These are phyloP conservation scores for Fraxinus platypoda DNA, from an alignment of 305 asterid genomes.

Conservation along the genomic window DNA sequence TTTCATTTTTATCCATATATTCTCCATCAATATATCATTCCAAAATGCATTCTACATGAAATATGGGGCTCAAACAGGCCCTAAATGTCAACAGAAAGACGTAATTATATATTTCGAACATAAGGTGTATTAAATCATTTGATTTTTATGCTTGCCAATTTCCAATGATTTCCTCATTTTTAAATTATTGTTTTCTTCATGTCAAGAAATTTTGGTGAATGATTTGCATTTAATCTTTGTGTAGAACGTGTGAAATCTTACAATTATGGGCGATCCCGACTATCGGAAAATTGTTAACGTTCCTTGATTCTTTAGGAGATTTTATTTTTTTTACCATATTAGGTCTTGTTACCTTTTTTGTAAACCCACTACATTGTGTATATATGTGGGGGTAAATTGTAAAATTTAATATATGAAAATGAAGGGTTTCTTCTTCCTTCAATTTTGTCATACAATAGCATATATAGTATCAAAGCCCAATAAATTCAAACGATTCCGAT, in stretches of 20 bases:
- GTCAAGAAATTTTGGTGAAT: not conserved
- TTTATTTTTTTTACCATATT: too few species aligned
- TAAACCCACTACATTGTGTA: not conserved
- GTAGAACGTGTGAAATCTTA: slow-evolving; percentile 24
- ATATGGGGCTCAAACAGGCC: too few species aligned
- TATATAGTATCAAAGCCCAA: not conserved
- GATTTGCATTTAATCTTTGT: slow-evolving; percentile 16
- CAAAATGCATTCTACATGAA: too few species aligned
- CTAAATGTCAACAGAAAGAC: not conserved
- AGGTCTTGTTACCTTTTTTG: not conserved
- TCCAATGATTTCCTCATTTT: not conserved
- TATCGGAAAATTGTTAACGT: not conserved
- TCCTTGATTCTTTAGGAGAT: not conserved
- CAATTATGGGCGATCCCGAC: not conserved
- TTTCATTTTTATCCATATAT: too few species aligned
- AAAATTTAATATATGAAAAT: not conserved
- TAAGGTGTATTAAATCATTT: not conserved
- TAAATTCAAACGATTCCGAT: not conserved
- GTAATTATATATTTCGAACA: not conserved
- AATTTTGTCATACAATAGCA: not conserved
- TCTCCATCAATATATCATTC: too few species aligned
- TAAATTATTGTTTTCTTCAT: not conserved
- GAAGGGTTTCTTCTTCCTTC: not conserved
- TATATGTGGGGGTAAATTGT: not conserved
- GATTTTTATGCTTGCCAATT: not conserved